Conservation (phyloP, 352 stramenopile genomes). For the Pythium oligandrum region DNA sequence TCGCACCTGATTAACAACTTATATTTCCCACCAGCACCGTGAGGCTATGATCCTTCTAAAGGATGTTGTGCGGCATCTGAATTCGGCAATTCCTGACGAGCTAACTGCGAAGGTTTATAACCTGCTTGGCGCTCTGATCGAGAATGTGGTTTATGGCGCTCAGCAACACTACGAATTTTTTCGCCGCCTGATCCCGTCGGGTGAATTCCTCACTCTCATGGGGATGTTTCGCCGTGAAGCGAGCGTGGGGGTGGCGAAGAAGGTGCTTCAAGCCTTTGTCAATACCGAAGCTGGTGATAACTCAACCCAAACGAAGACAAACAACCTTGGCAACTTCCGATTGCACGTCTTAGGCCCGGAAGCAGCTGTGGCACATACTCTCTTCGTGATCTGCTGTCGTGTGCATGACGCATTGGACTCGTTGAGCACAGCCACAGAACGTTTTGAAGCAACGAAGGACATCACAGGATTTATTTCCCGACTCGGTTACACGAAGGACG, state of each 20-base stretch:
- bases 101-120: constrained; percentile 66
- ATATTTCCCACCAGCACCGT: constrained; percentile 28
- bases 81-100: constrained; percentile 46
- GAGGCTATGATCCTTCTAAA: constrained; percentile 83
- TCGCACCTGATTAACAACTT: background rate
- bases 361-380: constrained; percentile 76
- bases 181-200: constrained; percentile 65
- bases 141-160: constrained; percentile 74
- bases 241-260: constrained; percentile 79
- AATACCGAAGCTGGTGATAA: constrained; percentile 8
- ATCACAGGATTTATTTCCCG: constrained; percentile 80
- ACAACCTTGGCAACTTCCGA: constrained; percentile 30
- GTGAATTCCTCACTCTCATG: constrained; percentile 74
- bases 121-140: constrained; percentile 62
- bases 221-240: constrained; percentile 83
- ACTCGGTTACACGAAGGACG: constrained; percentile 30
- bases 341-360: constrained; percentile 67
- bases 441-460: constrained; percentile 47
- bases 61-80: constrained; percentile 81
- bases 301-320: constrained; percentile 8
- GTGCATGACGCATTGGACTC: constrained; percentile 83
- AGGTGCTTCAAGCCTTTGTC: constrained; percentile 79
- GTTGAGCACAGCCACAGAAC: constrained; percentile 59
- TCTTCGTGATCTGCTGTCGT: constrained; percentile 82
- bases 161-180: constrained; percentile 69